phyloP scores from a whole-genome alignment of 495 filamentous ascomycete species.

The Penicillium longicatenatum region DNA sequence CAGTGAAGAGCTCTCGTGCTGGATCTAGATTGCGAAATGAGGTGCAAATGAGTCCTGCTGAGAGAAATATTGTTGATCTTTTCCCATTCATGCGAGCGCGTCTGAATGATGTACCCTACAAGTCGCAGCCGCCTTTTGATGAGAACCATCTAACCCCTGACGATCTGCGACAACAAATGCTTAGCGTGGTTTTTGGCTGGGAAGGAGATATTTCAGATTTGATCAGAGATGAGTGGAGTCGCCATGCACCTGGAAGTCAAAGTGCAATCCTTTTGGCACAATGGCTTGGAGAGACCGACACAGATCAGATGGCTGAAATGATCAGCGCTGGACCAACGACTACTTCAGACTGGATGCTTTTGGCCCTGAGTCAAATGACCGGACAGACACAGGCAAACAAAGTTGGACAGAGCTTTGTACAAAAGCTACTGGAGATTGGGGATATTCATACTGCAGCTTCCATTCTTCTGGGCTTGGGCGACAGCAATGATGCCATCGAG shows the following conservation, averaged over 20 bases:
- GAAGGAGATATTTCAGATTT: constrained; percentile 80
- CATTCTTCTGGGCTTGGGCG: constrained; percentile 87
- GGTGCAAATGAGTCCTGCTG: constrained; percentile 64
- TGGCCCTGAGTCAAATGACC: constrained; percentile 86
- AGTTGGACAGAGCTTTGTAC: constrained; percentile 88
- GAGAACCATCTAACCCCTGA: constrained; percentile 72
- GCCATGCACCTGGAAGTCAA: constrained; percentile 70
- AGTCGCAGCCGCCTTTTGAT: constrained; percentile 62
- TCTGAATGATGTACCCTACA: constrained; percentile 78
- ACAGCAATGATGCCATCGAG: constrained; percentile 92
- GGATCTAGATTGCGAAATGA: constrained; percentile 82
- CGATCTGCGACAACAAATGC: constrained; percentile 86
- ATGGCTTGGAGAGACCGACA: constrained; percentile 87
- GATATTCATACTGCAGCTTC: constrained; percentile 91
- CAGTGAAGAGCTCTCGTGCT: constrained; percentile 61
- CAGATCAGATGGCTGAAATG: constrained; percentile 77
- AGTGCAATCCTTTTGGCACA: constrained; percentile 79
- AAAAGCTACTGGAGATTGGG: constrained; percentile 83
- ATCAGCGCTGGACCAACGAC: constrained; percentile 78
- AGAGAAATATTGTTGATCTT: constrained; percentile 58
- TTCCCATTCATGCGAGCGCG: constrained; percentile 72
- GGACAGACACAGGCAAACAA: constrained; percentile 81
- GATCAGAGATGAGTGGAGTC: constrained; percentile 77
- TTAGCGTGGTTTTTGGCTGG: constrained; percentile 95
- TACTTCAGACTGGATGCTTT: constrained; percentile 93